Base-by-base conservation (phyloP, 2,329 filamentous ascomycete genomes). In the Chaetoscypha palmicola region DNA sequence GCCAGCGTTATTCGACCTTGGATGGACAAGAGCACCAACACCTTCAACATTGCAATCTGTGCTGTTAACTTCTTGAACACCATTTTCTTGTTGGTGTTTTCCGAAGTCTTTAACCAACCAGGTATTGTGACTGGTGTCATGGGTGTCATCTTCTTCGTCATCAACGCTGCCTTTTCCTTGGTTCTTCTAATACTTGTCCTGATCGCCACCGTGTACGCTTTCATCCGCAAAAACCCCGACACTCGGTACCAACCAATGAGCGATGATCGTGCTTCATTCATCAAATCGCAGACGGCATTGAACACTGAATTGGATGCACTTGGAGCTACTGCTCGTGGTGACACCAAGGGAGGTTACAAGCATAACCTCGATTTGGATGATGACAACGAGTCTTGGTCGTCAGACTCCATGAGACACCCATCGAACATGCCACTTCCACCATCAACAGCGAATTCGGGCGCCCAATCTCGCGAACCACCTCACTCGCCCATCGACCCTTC, bases 11-110 rank as follows among this genome's bases (percentile, higher is more conserved):
- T 96, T 54, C 82, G 87, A 48, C 91, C 91, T 14, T 97, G 88
- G 84, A 97, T 97, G 91, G 91, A 96, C 73, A 95, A 95, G 79
- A 91, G 90, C 70, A 95, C 88, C 49, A 97, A 96, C 66, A 82
- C 83, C 37, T 94, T 95, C 75, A 96, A 96, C 69, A 95, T 97
- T 59, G 78, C 88, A 48, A 96, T 96, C 58, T 84, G 81, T 50
- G 83, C 79, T 35, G 74, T 95, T 66, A 96, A 95, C 72, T 94
- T 96, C 65, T 64, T 96, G 59, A 94, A 92, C 66, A 77, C 83
- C 44, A 81, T 96, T 63, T 94, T 94, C 71, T 70, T 96, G 24
- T 72, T 97, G 44, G 78, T 96, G 57, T 95, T 95, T 69, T 87
- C 87, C 19, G 76, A 84, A 49, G 78, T 95, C 37, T 96, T 96